Base-by-base conservation (phyloP, 2,329 filamentous ascomycete species). In the Claviceps spartinae region DNA sequence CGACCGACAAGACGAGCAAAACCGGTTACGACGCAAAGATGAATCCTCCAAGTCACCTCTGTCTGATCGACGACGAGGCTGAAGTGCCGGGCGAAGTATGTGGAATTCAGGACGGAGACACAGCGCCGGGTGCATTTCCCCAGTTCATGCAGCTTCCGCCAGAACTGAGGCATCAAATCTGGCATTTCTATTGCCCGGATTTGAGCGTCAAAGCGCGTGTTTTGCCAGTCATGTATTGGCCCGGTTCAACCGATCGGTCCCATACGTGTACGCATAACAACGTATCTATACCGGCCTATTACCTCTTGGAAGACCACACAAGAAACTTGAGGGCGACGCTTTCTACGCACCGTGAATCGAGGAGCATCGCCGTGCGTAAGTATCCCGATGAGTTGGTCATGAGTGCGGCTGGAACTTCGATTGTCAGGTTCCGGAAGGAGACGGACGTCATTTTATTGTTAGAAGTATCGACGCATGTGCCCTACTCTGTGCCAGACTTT, bases 321-420 rank as follows among this genome's bases (percentile, higher is more conserved):
- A 53, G 51, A 22, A 48, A 56, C 2, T 50, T 63, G 1, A 63
- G 67, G 7, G 52, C 55, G 3, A 55, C 71, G 14, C 55, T 69
- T 30, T 62, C 67, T 1, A 61, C 66, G 9, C 61, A 68, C 41
- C 57, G 60, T 7, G 67, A 70, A 54, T 67, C 66, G 18, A 68
- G 69, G 24, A 56, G 52, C 13, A 51, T 69, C 3, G 68, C 61
- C 4, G 54, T 62, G 41, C 59, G 56, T 6, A 56, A 52, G 3
- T 65, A 63, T 9, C 69, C 69, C 0, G 56, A 72, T 26, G 54
- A 61, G 13, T 54, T 71, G 30, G 48, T 37, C 30, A 59, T 72
- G 1, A 57, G 63, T 3, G 48, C 44, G 16, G 56, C 57, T 4
- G 58, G 58, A 7, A 57, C 62, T 4, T 60, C 60, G 3, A 51